These are phyloP conservation scores for Salvia miltiorrhiza DNA, from an alignment of 257 asterid species.

Conservation along the genomic window DNA sequence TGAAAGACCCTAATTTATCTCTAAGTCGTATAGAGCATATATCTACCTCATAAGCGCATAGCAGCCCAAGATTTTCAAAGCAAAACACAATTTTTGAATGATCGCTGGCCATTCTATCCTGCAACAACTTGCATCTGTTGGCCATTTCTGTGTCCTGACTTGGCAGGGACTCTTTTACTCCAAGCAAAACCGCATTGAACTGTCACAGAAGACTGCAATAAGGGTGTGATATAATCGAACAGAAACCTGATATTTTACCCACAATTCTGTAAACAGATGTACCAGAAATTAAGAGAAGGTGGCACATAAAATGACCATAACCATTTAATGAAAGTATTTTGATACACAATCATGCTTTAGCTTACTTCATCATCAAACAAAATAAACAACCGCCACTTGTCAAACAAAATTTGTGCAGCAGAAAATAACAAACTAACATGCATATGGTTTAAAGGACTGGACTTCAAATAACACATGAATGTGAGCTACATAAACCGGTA, in stretches of 20 bases:
- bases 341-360: neutral
- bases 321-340: neutral
- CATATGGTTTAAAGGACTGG: neutral
- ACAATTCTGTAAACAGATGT: neutral
- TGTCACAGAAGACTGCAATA: constrained; percentile 26
- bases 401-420: neutral
- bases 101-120: constrained; percentile 45
- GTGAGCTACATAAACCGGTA: neutral
- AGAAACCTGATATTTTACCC: neutral
- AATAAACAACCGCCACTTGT: neutral
- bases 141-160: constrained; percentile 31
- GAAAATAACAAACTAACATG: neutral
- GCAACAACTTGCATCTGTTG: constrained; percentile 33
- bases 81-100: constrained; percentile 52
- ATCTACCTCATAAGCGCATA: constrained; percentile 77
- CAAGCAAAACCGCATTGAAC: constrained; percentile 57
- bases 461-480: neutral
- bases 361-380: neutral
- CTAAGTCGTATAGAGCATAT: neutral
- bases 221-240: constrained; percentile 4
- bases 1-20: neutral
- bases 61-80: constrained; percentile 78
- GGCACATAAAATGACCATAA: neutral
- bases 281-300: neutral
- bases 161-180: constrained; percentile 31